These are phyloP conservation scores for Volvox africanus DNA, from an alignment of 139 green algal genomes.

Conservation along the genomic window DNA sequence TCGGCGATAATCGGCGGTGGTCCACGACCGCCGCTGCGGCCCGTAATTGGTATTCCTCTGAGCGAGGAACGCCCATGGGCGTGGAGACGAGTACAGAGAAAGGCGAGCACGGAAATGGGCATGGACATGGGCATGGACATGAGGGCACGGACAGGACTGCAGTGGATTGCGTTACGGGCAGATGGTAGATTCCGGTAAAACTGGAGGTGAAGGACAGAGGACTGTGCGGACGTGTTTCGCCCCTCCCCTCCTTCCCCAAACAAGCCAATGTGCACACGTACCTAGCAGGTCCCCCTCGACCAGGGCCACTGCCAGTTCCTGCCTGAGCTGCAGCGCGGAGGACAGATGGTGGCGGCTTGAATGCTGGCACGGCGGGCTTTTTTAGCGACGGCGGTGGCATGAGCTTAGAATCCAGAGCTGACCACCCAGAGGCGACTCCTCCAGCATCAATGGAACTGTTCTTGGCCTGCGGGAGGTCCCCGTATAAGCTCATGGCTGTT, in stretches of 20 bases:
- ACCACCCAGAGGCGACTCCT: neutral
- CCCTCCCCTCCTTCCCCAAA: too few species aligned
- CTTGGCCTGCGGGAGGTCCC: conserved; percentile 69
- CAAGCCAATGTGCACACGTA: neutral
- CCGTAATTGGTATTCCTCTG: conserved; percentile 44
- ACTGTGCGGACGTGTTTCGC: too few species aligned
- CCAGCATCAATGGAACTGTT: conserved; percentile 20
- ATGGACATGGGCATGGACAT: too few species aligned
- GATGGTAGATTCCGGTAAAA: too few species aligned
- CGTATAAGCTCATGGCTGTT: conserved; percentile 65
- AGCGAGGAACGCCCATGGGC: too few species aligned
- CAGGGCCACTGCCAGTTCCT: neutral
- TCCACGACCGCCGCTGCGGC: conserved; percentile 41
- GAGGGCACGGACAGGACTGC: too few species aligned
- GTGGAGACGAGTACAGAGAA: too few species aligned
- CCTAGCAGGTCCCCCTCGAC: conserved; percentile 31
- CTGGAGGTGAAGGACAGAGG: too few species aligned
- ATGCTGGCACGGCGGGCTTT: conserved; percentile 21
- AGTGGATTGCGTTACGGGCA: too few species aligned
- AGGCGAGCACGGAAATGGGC: too few species aligned
- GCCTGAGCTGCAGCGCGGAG: conserved; percentile 35
- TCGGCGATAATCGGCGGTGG: neutral
- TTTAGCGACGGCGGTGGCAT: conserved; percentile 20
- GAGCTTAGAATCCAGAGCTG: neutral
- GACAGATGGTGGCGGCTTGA: conserved; percentile 46